Evolutionary conservation across 768 basidiomycete species (phyloP).

Genomic region (Agrocybe chaxingu): DNA sequence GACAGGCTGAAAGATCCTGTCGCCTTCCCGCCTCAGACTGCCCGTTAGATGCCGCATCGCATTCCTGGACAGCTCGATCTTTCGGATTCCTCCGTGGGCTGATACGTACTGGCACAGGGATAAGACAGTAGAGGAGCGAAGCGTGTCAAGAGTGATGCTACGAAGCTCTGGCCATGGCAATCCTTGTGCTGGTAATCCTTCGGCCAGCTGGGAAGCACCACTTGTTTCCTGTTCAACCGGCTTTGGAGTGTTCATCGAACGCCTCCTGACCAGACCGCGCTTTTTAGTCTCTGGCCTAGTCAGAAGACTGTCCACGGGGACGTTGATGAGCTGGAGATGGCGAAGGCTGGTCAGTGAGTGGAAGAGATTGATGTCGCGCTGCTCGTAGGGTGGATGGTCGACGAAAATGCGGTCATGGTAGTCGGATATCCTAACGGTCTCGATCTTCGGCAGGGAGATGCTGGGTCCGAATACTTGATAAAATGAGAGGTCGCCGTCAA

Average conservation of each 20-base stretch:
- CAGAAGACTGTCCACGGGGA: neutral
- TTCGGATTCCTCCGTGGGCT: conserved; percentile 6
- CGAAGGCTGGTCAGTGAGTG: conserved; percentile 5
- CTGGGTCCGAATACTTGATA: conserved; percentile 6
- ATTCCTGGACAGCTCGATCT: conserved; percentile 10
- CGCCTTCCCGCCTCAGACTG: conserved; percentile 2
- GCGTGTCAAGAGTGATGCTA: conserved; percentile 11
- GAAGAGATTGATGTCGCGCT: conserved; percentile 3
- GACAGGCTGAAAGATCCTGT: neutral
- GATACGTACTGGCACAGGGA: conserved; percentile 11
- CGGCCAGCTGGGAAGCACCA: no score
- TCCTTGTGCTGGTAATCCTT: no score
- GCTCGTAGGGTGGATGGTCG: neutral
- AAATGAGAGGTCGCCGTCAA: conserved; percentile 4
- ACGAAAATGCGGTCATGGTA: neutral
- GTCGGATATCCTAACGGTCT: conserved; percentile 11
- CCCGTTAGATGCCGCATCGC: conserved; percentile 14
- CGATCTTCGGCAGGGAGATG: conserved; percentile 4
- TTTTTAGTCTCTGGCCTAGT: neutral
- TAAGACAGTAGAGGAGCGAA: conserved; percentile 9
- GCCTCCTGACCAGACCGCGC: no score
- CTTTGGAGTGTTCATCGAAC: no score
- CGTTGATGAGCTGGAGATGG: conserved; percentile 9
- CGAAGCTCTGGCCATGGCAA: neutral
- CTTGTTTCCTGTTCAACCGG: no score